Evolutionary conservation across 2,329 filamentous ascomycete species (phyloP).

Genomic region (Graphium sp.): DNA sequence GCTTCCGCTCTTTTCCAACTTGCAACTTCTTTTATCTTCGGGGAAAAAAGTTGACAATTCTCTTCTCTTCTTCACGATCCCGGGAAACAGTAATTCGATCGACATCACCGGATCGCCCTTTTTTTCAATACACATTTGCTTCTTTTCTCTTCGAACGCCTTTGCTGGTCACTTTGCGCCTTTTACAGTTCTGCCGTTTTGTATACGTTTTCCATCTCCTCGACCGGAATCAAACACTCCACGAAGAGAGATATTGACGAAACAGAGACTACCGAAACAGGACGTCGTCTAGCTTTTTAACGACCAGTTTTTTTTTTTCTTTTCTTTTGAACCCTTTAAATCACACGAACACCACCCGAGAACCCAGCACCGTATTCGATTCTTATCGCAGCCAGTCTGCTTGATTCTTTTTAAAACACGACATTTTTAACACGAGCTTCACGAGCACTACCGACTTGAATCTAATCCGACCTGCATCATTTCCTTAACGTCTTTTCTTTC

Average conservation of each 20-base stretch:
- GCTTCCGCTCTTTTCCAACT: constrained; percentile 26
- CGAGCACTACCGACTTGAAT: background rate
- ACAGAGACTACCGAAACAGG: constrained; percentile 1
- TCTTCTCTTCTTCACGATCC: constrained; percentile 2
- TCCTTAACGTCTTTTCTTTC: no score
- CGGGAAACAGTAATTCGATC: constrained; percentile 4
- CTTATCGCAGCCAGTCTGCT: constrained; percentile 9
- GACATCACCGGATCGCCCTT: constrained; percentile 5
- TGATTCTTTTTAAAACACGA: constrained; percentile 5
- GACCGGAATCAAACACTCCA: background rate
- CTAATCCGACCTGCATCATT: background rate
- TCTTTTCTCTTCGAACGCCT: constrained; percentile 6
- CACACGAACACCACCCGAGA: background rate
- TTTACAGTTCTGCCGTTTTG: constrained; percentile 2
- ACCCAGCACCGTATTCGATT: constrained; percentile 5
- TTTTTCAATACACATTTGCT: constrained; percentile 1
- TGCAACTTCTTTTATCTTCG: constrained; percentile 4
- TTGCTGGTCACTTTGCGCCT: constrained; percentile 4
- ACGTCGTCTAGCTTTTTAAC: constrained; percentile 4
- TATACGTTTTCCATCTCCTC: constrained; percentile 1
- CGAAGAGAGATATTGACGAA: constrained; percentile 1
- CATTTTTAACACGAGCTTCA: constrained; percentile 3
- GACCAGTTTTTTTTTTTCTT: background rate
- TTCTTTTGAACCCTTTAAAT: constrained; percentile 2
- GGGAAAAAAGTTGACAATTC: background rate